phyloP scores from a whole-genome alignment of 441 rosid genomes.

The Gossypium schwendimanii region DNA sequence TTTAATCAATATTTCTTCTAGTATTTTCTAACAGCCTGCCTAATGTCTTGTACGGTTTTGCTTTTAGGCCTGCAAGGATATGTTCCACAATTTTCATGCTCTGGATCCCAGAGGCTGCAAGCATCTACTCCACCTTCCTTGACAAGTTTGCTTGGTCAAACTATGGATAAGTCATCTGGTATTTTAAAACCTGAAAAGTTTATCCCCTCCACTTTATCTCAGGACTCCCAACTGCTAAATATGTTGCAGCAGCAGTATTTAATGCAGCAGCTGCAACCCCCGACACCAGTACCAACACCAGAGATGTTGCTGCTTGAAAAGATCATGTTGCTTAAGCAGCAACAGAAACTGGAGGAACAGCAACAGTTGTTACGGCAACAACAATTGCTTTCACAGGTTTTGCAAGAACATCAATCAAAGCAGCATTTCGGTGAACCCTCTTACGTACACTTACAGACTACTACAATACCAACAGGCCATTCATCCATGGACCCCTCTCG shows the following conservation, averaged over 20 bases:
- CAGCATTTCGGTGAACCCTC: constrained; percentile 52
- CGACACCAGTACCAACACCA: constrained; percentile 53
- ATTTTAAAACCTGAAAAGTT: constrained; percentile 44
- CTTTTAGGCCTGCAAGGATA: constrained; percentile 4
- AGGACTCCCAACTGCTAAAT: constrained; percentile 27
- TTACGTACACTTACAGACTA: constrained; percentile 43
- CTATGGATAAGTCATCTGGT: constrained; percentile 44
- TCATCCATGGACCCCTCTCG: constrained; percentile 37
- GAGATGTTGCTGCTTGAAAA: constrained; percentile 67
- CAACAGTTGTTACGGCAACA: constrained; percentile 79
- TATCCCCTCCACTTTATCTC: constrained; percentile 48
- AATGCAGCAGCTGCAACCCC: constrained; percentile 59
- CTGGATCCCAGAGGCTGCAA: constrained; percentile 62
- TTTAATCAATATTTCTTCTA: background rate
- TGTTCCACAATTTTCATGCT: constrained; percentile 14
- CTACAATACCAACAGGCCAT: constrained; percentile 40
- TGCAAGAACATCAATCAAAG: constrained; percentile 60
- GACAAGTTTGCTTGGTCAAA: constrained; percentile 57
- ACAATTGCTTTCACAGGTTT: constrained; percentile 71
- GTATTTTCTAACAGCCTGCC: background rate
- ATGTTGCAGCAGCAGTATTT: constrained; percentile 72
- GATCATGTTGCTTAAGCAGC: constrained; percentile 68
- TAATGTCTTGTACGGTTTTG: constrained; percentile 19
- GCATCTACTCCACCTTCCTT: constrained; percentile 40
- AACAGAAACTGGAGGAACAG: constrained; percentile 75